Evolutionary conservation across 495 filamentous ascomycete genomes (phyloP).

Genomic region (Penicillium dipodomyicola): DNA sequence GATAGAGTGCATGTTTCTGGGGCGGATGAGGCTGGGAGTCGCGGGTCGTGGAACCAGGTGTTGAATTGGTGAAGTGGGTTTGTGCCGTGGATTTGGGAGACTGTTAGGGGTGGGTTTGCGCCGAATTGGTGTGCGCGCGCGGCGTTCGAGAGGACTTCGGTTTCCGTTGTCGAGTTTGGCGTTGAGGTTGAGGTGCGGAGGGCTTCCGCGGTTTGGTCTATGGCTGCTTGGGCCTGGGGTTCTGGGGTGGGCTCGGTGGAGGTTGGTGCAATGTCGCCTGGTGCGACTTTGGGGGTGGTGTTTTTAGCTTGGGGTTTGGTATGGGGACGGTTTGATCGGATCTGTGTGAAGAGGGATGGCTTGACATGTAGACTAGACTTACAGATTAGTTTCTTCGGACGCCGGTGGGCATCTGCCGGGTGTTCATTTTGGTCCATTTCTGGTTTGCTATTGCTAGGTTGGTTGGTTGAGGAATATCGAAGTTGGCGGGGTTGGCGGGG

Average conservation of each 20-base stretch:
- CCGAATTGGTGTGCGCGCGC: constrained; percentile 49
- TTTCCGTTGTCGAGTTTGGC: constrained; percentile 35
- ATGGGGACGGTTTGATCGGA: neutral
- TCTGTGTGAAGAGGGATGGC: neutral
- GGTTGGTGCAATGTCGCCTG: constrained; percentile 40
- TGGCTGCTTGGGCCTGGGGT: constrained; percentile 55
- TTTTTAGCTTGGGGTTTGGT: constrained; percentile 21
- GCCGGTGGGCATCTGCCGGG: constrained; percentile 18
- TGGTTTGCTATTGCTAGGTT: neutral
- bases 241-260: constrained; percentile 17
- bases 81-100: constrained; percentile 40
- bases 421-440: constrained; percentile 18
- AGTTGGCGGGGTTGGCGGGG: constrained; percentile 21
- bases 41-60: constrained; percentile 75
- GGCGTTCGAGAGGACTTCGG: constrained; percentile 37
- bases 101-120: constrained; percentile 44
- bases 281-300: constrained; percentile 36
- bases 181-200: constrained; percentile 38
- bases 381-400: constrained; percentile 50
- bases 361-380: constrained; percentile 14
- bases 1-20: constrained; percentile 74
- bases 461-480: constrained; percentile 13
- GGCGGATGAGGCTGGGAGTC: constrained; percentile 58
- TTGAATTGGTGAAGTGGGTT: constrained; percentile 80
- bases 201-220: constrained; percentile 15